These are phyloP conservation scores for Colletotrichum neosansevieriae DNA, from an alignment of 2,329 filamentous ascomycete genomes.

Conservation along the genomic window DNA sequence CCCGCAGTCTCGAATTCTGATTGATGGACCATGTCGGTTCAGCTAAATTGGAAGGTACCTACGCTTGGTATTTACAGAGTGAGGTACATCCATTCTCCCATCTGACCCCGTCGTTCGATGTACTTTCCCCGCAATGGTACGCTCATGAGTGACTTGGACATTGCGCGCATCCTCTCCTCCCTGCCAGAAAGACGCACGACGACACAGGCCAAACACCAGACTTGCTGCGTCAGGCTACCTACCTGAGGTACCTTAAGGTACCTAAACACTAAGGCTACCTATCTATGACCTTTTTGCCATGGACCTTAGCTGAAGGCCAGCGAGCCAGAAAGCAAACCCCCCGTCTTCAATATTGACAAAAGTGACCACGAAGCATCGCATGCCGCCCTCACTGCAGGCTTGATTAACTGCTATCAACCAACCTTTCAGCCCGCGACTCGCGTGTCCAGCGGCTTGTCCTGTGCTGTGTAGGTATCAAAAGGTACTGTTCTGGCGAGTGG, in stretches of 20 bases:
- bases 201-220: slow-evolving; percentile 4
- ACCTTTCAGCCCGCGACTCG: slow-evolving; percentile 4
- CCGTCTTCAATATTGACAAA: background rate
- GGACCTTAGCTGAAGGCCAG: background rate
- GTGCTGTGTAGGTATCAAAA: background rate
- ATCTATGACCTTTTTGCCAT: background rate
- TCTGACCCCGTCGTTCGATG: slow-evolving; percentile 7
- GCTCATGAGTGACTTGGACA: slow-evolving; percentile 51
- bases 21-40: slow-evolving; percentile 18
- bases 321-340: background rate
- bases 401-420: background rate
- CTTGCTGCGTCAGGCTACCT: background rate
- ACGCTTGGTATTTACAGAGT: too few species aligned
- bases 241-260: background rate
- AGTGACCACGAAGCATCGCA: background rate
- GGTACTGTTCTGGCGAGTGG: slow-evolving; percentile 20
- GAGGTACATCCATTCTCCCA: slow-evolving; percentile 9
- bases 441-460: background rate
- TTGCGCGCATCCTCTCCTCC: slow-evolving; percentile 5
- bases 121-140: slow-evolving; percentile 47
- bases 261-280: background rate
- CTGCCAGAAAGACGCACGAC: slow-evolving; percentile 10
- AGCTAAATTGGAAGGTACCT: slow-evolving; percentile 10
- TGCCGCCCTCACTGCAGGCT: background rate
- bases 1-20: slow-evolving; percentile 35